Percentiles rank a stretch among this genome's conserved stretches.
phyloP scores from a whole-genome alignment of 805 yeast species.

The Yarrowia bubula region DNA sequence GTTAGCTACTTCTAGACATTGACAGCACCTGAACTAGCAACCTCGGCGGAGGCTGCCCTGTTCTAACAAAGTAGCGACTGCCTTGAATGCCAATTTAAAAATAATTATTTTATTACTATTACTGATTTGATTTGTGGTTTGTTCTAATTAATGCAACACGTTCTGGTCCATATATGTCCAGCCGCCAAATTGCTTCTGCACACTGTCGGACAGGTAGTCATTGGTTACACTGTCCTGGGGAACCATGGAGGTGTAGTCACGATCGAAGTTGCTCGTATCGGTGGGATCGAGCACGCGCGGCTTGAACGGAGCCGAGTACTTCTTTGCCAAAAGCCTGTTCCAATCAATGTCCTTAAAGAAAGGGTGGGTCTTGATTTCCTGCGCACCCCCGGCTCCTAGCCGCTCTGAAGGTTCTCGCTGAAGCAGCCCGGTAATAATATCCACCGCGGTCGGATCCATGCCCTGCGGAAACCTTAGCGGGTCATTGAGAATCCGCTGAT shows the following conservation, averaged over 20 bases:
- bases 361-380: conserved; percentile 76
- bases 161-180: conserved; percentile 71
- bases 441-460: conserved; percentile 82
- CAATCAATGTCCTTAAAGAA: conserved; percentile 90
- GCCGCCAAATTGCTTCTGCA: conserved; percentile 96
- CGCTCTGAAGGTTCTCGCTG: conserved; percentile 83
- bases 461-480: conserved; percentile 86
- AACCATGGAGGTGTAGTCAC: conserved; percentile 79
- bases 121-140: background rate
- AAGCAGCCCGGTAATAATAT: conserved; percentile 67
- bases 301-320: conserved; percentile 92
- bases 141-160: background rate
- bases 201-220: conserved; percentile 85
- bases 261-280: conserved; percentile 88
- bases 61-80: background rate
- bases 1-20: background rate
- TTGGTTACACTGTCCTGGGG: conserved; percentile 97
- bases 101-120: background rate
- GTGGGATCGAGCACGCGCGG: conserved; percentile 85
- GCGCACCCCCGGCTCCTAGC: conserved; percentile 75
- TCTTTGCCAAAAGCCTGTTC: conserved; percentile 75
- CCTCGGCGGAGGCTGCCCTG: background rate
- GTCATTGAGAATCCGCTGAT: conserved; percentile 85
- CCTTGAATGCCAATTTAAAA: no score
- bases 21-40: background rate